Base-by-base conservation (phyloP, 2,329 filamentous ascomycete genomes). In the Microsporum ferrugineum region DNA sequence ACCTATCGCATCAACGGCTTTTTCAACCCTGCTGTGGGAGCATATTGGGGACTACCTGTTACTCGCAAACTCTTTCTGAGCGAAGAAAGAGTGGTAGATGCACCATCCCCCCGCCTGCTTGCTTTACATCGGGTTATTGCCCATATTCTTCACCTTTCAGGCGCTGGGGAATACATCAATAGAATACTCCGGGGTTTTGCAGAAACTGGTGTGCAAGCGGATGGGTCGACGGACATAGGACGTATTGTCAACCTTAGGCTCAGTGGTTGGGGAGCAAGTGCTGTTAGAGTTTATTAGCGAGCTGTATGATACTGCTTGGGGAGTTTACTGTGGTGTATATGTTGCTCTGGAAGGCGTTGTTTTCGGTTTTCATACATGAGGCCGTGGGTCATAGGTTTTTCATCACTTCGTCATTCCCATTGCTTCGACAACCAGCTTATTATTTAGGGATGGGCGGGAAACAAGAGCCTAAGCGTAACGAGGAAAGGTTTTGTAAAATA, bases 1-100 rank as follows among this genome's bases (percentile, higher is more conserved):
- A 69, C 67, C 8, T 72, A 71, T 58, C 63, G 41, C n/a, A 70
- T 71, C 56, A 43, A 67, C 7, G 64, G 65, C 1, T 69, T 69
- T 58, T 57, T 68, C 8, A 58, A 49, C 4, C 58, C 61, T 45
- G 29, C 56, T 10, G 1, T 66, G 27, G 12, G 61, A 7, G 2
- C 29, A 27, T 51, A 60, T 7, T 2, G 29, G 17, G 56, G 58
- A 27, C n/a, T 65, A 27, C 64, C 61, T 55, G 45, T 65, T 41
- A 60, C 61, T 47, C 62, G 65, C 29, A 62, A 59, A 27, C 58
- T 63, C 41, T 66, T 61, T 43, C 61, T 69, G 38, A 68, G 61
- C 7, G 41, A 60, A 7, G 58, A 65, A 67, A 64, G 68, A 61
- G 70, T 68, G 31, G 68, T 69, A 65, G 70, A 72, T 58, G 69